Evolutionary conservation across 2,329 filamentous ascomycete genomes (phyloP).

Genomic region (Diaporthe batatas): DNA sequence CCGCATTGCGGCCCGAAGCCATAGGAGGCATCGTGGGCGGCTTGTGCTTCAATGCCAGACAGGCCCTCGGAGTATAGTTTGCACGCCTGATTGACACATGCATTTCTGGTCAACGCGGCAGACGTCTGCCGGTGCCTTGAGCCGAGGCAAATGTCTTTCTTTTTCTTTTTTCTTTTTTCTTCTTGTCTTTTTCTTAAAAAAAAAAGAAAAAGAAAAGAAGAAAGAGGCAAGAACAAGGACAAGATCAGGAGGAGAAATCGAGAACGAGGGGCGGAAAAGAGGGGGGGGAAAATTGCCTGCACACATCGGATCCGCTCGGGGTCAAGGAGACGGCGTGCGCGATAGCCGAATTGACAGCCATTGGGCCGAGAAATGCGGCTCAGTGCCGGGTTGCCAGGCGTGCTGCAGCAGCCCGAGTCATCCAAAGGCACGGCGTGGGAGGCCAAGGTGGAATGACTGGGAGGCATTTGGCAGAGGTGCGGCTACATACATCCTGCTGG

Average conservation of each 20-base stretch:
- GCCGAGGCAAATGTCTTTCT: too few species aligned
- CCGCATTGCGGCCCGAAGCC: neutral
- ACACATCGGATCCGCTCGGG: constrained; percentile 8
- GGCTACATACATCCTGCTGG: constrained; percentile 30
- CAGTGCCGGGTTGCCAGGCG: constrained; percentile 20
- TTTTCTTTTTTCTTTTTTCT: too few species aligned
- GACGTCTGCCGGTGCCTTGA: neutral
- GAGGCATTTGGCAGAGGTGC: neutral
- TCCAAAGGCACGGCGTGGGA: constrained; percentile 15
- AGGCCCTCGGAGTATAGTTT: neutral
- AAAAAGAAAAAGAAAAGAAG: too few species aligned
- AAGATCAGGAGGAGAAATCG: too few species aligned
- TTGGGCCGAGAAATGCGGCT: constrained; percentile 32
- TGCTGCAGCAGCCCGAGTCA: constrained; percentile 31
- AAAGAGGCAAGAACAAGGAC: neutral
- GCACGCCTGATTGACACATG: neutral
- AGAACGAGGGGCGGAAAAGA: neutral
- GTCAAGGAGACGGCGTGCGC: constrained; percentile 8
- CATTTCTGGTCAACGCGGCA: too few species aligned
- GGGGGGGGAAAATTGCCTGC: neutral
- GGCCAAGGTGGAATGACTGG: constrained; percentile 18
- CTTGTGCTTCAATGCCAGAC: neutral
- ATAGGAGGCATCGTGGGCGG: neutral
- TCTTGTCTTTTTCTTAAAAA: too few species aligned
- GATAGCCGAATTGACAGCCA: constrained; percentile 16